Base-by-base conservation (phyloP, 2,329 filamentous ascomycete genomes). In the Metarhizium sp. region DNA sequence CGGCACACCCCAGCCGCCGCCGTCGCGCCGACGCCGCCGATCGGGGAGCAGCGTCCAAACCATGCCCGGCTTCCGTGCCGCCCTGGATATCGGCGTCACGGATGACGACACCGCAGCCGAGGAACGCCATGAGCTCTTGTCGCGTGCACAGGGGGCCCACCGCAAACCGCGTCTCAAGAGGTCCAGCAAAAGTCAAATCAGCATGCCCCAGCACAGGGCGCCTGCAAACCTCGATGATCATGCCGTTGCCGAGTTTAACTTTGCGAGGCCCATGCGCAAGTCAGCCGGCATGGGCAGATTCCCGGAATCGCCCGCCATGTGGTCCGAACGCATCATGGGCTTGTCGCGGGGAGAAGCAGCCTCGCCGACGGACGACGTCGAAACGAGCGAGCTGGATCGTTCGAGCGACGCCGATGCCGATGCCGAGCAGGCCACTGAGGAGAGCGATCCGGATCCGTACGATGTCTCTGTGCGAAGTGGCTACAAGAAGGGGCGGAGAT, bases 21-120 rank as follows among this genome's bases (percentile, higher is more conserved):
- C 25, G 32, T 34, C 68, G 25, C 71, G 7, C 68, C 74, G 54
- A 32, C 74, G 79, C 3, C 71, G 79, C 25, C 77, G 74, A 1
- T 82, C 79, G 0, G 78, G 73, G 4, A 75, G 78, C 46, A 80
- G 74, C 58, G 61, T 81, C 1, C 71, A 73, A 42, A 64, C 74
- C 10, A 57, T 71, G 7, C 68, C 69, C 0, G 70, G 70, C 25
- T 65, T 66, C 18, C 71, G 69, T 32, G 55, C 71, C 11, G 58
- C 71, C 3, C 64, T 71, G 0, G 73, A 76, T 13, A 66, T 69
- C 16, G 69, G 65, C 3, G 59, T 76, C 4, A 76, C 74, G 4
- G 73, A 75, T 48, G 72, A 75, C 1, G 73, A 76, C 14, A 74
- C 73, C 0, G 73, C 73, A 16, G 70, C 73, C 42, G 74, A 77